Evolutionary conservation across 169 alveolate species (phyloP), one percentile per base, ranked within the genome.

Genomic region (Cryptosporidium parvum): DNA sequence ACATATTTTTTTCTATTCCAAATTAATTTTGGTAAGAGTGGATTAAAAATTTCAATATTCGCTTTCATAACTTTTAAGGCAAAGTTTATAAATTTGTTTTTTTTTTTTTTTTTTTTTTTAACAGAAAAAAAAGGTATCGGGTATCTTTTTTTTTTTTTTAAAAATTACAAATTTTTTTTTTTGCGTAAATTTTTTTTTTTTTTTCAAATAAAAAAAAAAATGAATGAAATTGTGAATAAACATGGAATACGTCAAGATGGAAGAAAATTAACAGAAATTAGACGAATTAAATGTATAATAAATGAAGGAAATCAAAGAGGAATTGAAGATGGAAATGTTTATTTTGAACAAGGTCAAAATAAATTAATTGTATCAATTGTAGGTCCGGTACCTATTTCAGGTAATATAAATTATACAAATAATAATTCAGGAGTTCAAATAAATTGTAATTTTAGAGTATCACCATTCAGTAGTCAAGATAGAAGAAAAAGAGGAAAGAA

Each of bases 181-280:
- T 23, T 23, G 26, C 45, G 5, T 39, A 10, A 7, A 39, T n/a
- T n/a, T 2, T 39, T 39, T 39, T 39, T 39, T 39, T 39, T 39
- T 39, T 56, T 56, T 56, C 0, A 56, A 0, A 23, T 12, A 56
- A 21, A 56, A 7, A 18, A 21, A 21, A n/a, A 45, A 29, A 73
- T 73, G 73, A 80, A 80, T 44, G 87, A 80, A 31, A 61, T 80
- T 3, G 56, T 80, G 23, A 61, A 61, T 14, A 44, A 51, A 7
- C 69, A 80, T 14, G 87, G 87, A 9, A 58, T 80, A 37, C 87
- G 87, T 44, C 73, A 61, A 23, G 87, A 80, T 42, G 87, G 87
- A n/a, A 59, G 87, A 31, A 42, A 53, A 42, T 16, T 65, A 18
- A 61, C 51, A 29, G 87, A 80, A 44, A 80, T 80, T 37, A 58